A percentile compares a stretch with the other conserved stretches of the same genome.
Evolutionary conservation across 768 basidiomycete species (phyloP).

Genomic region (Rhodotorula taiwanensis): DNA sequence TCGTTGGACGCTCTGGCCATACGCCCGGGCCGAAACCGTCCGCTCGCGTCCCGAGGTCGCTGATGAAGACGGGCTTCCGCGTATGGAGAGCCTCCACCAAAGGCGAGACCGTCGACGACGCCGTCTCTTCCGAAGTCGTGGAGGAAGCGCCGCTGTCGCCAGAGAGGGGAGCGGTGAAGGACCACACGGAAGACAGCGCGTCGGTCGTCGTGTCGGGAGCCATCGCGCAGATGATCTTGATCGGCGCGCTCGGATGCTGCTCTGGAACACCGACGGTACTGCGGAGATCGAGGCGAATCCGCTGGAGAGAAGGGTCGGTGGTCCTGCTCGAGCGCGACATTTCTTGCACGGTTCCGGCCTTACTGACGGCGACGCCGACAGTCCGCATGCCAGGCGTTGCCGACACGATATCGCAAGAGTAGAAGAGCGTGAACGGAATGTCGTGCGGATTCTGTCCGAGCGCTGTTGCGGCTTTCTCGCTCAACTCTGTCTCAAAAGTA

Average conservation of each 20-base stretch:
- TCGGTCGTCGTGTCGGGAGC: slow-evolving; percentile 2
- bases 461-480: not conserved
- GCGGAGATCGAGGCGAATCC: slow-evolving; percentile 12
- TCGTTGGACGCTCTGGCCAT: slow-evolving; percentile 9
- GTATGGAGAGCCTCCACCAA: slow-evolving; percentile 25
- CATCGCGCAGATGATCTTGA: not conserved
- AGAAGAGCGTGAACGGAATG: slow-evolving; percentile 25
- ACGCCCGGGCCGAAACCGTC: slow-evolving; percentile 7
- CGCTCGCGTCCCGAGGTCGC: slow-evolving; percentile 3
- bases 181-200: not conserved
- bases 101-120: slow-evolving; percentile 19
- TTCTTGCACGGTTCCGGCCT: not conserved
- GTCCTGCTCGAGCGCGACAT: not conserved
- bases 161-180: slow-evolving; percentile 2
- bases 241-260: slow-evolving; percentile 12
- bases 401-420: slow-evolving; percentile 5
- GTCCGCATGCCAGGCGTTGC: not conserved
- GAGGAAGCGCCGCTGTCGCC: not conserved
- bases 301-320: not conserved
- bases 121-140: not conserved
- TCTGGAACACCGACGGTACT: slow-evolving; percentile 22
- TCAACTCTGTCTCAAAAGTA: slow-evolving; percentile 5
- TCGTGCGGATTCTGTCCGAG: slow-evolving; percentile 21
- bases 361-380: not conserved
- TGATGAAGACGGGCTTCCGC: slow-evolving; percentile 27